A percentile compares a stretch with the other conserved stretches of the same genome.
phyloP scores from a whole-genome alignment of 805 yeast genomes.

The Cyberlindnera misumaiensis region DNA sequence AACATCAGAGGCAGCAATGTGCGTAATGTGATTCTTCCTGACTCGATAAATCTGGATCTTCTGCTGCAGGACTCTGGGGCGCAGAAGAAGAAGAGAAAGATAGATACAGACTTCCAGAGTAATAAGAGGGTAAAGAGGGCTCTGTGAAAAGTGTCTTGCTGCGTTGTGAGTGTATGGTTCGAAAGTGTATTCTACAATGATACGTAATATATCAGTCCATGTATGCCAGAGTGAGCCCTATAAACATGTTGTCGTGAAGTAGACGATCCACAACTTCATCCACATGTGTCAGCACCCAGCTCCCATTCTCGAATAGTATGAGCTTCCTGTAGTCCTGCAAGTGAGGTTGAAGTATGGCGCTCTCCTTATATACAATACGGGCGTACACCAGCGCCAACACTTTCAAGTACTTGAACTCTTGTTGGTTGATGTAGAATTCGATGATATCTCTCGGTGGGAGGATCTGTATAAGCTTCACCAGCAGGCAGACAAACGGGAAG shows the following conservation, averaged over 20 bases:
- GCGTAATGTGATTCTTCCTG: conserved; percentile 79
- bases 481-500: conserved; percentile 65
- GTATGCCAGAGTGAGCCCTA: conserved; percentile 71
- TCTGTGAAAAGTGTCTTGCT: conserved; percentile 2
- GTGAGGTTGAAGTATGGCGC: conserved; percentile 41
- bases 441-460: conserved; percentile 59
- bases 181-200: too few relatives aligned
- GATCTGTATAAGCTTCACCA: conserved; percentile 71
- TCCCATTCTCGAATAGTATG: conserved; percentile 35
- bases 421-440: conserved; percentile 47
- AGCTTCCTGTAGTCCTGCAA: conserved; percentile 66
- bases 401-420: conserved; percentile 70
- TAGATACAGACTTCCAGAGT: neutral
- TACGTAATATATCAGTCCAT: conserved; percentile 1
- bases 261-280: conserved; percentile 73
- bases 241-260: conserved; percentile 48
- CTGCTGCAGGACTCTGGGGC: conserved; percentile 41
- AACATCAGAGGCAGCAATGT: conserved; percentile 87
- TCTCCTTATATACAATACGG: conserved; percentile 30
- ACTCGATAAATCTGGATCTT: conserved; percentile 67
- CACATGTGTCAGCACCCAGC: conserved; percentile 42
- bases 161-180: too few relatives aligned
- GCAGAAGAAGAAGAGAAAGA: conserved; percentile 18
- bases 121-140: conserved; percentile 30
- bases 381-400: conserved; percentile 63